Evolutionary conservation across 1,284 basidiomycete genomes (phyloP).

Genomic region (Papiliotrema terrestris): DNA sequence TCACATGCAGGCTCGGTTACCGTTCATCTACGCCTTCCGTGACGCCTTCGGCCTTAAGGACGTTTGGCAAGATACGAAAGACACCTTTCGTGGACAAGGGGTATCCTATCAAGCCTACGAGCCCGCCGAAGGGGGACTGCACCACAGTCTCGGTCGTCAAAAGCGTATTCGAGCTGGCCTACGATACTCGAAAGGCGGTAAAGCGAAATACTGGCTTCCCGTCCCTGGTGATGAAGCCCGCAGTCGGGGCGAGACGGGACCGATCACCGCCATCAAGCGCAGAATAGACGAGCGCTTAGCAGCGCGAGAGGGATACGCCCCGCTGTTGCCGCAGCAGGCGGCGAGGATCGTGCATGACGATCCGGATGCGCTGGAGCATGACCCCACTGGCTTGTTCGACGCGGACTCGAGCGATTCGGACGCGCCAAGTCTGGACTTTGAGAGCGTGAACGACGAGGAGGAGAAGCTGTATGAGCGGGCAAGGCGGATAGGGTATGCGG

Average conservation of each 20-base stretch:
- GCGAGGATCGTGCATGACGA: conserved; percentile 63
- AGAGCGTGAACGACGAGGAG: conserved; percentile 51
- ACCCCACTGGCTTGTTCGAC: conserved; percentile 27
- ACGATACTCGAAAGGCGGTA: conserved; percentile 83
- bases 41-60: conserved; percentile 85
- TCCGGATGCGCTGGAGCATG: conserved; percentile 43
- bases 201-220: conserved; percentile 85
- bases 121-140: conserved; percentile 87
- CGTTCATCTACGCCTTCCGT: conserved; percentile 76
- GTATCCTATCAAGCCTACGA: conserved; percentile 96
- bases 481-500: conserved; percentile 87
- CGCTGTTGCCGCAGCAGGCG: conserved; percentile 65
- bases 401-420: conserved; percentile 41
- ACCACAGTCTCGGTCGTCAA: conserved; percentile 75
- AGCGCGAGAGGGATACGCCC: conserved; percentile 66
- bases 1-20: conserved; percentile 66
- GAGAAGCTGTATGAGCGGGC: conserved; percentile 57
- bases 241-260: conserved; percentile 44
- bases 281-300: conserved; percentile 54
- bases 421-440: conserved; percentile 43
- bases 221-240: conserved; percentile 55
- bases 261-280: conserved; percentile 48
- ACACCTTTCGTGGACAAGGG: conserved; percentile 79
- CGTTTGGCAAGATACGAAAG: conserved; percentile 78
- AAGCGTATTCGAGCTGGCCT: conserved; percentile 81